phyloP scores from a whole-genome alignment of 1,284 basidiomycete species.

The Ustilago hordei region DNA sequence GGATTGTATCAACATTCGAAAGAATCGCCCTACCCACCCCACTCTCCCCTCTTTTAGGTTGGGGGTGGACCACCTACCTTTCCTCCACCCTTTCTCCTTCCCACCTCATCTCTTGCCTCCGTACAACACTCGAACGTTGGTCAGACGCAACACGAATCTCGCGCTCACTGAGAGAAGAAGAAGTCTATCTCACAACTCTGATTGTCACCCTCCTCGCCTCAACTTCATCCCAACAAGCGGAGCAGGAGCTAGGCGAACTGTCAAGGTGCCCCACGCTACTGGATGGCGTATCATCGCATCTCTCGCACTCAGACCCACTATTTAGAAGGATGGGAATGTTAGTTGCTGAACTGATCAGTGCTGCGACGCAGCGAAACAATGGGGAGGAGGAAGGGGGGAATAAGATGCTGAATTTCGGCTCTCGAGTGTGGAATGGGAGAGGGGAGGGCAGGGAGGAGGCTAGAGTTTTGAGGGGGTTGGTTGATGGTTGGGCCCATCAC shows the following conservation, averaged over 20 bases:
- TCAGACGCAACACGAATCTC: conserved; percentile 11
- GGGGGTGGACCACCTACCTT: conserved; percentile 21
- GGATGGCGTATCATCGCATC: conserved; percentile 78
- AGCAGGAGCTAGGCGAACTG: conserved; percentile 6
- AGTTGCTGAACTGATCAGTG: conserved; percentile 76
- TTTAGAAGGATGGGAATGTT: conserved; percentile 94
- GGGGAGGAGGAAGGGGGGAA: background rate
- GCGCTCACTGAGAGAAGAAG: conserved; percentile 10
- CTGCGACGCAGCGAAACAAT: background rate
- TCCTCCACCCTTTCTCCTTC: background rate
- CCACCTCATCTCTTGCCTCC: background rate
- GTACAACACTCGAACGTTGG: conserved; percentile 21
- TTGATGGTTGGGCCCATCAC: conserved; percentile 26
- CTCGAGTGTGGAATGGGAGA: conserved; percentile 80
- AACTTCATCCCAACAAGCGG: conserved; percentile 44
- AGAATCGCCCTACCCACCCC: background rate
- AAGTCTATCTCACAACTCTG: conserved; percentile 77
- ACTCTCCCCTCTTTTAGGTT: conserved; percentile 28
- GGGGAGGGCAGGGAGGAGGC: conserved; percentile 74
- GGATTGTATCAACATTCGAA: background rate
- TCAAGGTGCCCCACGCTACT: conserved; percentile 77
- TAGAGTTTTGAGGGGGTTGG: conserved; percentile 57
- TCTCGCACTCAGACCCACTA: conserved; percentile 74
- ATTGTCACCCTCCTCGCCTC: conserved; percentile 75
- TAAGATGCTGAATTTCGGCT: conserved; percentile 81